Conservation (phyloP, 371 early-diverging fungal genomes). For the Entomophthora muscae region DNA sequence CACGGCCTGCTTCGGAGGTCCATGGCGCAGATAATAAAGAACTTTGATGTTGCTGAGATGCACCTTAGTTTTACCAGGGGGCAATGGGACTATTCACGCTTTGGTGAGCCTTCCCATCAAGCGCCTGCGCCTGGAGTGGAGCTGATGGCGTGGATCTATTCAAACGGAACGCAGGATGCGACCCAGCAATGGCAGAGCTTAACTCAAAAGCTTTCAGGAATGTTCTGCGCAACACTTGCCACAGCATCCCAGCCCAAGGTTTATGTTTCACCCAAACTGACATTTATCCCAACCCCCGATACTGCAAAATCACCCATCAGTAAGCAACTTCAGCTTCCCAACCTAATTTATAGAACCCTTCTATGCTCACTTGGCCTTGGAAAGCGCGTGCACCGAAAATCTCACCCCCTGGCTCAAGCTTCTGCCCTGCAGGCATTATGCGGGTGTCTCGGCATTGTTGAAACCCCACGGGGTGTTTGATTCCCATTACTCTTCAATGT, state of each 20-base stretch:
- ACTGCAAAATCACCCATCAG: not conserved
- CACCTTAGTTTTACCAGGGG: not conserved
- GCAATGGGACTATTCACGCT: not conserved
- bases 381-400: conserved; percentile 93
- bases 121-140: not conserved
- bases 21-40: not conserved
- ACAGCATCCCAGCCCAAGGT: not conserved
- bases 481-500: conserved; percentile 78
- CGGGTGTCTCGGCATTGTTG: conserved; percentile 64
- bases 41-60: not conserved
- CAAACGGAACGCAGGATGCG: not conserved
- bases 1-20: not conserved
- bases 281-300: not conserved
- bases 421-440: conserved; percentile 80
- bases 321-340: not conserved
- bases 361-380: conserved; percentile 73
- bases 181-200: not conserved
- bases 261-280: not conserved
- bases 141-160: not conserved
- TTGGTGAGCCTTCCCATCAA: not conserved
- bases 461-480: conserved; percentile 82
- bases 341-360: not conserved
- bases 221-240: not conserved
- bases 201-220: not conserved
- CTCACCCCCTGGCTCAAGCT: conserved; percentile 91